phyloP scores from a whole-genome alignment of 2,329 filamentous ascomycete species.

The Epichloe gansuensis region DNA sequence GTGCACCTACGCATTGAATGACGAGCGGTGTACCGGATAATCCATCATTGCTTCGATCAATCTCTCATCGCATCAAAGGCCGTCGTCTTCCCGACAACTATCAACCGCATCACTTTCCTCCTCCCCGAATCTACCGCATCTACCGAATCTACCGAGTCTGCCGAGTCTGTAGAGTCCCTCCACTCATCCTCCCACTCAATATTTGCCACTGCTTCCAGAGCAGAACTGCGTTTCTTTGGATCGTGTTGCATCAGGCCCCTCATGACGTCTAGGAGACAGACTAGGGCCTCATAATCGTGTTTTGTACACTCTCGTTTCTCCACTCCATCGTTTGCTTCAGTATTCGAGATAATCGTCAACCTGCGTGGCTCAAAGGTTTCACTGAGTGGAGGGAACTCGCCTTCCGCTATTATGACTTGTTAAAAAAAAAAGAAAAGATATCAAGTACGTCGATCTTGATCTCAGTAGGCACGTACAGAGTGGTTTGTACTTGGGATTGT shows the following conservation, averaged over 20 bases:
- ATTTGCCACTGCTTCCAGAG: neutral
- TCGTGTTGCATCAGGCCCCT: constrained; percentile 2
- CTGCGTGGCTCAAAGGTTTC: neutral
- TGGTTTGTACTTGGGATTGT: neutral
- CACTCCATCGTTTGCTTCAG: neutral
- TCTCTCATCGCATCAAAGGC: too few species aligned
- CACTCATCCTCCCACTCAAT: constrained; percentile 2
- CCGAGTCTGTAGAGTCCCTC: neutral
- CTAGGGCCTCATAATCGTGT: constrained; percentile 4
- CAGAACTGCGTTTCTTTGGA: constrained; percentile 1
- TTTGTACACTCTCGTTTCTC: neutral
- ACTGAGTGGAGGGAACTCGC: too few species aligned
- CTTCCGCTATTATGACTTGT: too few species aligned
- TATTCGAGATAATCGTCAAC: neutral
- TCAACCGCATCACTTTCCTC: too few species aligned
- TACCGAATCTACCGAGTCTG: too few species aligned
- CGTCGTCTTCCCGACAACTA: too few species aligned
- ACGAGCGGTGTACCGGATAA: too few species aligned
- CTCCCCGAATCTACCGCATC: too few species aligned
- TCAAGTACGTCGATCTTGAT: too few species aligned
- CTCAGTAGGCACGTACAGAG: neutral
- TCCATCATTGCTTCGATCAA: too few species aligned
- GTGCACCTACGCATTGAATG: too few species aligned
- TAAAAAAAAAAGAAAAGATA: too few species aligned
- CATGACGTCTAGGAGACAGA: constrained; percentile 1